Evolutionary conservation across 192 early-diverging fungal genomes (phyloP).

Genomic region (Coemansia sp.): DNA sequence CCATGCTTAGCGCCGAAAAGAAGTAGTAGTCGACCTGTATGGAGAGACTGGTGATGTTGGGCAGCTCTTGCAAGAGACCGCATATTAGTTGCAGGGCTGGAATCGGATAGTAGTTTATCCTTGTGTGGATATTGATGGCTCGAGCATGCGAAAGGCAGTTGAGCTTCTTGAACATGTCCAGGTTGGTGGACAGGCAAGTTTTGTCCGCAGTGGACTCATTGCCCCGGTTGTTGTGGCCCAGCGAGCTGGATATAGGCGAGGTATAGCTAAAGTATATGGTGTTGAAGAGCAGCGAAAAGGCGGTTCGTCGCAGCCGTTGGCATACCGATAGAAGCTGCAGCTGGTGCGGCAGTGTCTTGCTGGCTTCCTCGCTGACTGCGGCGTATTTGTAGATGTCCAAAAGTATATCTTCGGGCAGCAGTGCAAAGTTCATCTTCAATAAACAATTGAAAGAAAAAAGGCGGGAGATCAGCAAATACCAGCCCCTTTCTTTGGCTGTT

Average conservation of each 20-base stretch:
- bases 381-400: neutral
- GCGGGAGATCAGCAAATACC: no score
- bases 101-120: constrained; percentile 1
- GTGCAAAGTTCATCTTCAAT: neutral
- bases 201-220: neutral
- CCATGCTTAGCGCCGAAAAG: neutral
- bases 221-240: neutral
- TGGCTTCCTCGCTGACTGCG: neutral
- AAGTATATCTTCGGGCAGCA: neutral
- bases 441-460: neutral
- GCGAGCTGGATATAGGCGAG: neutral
- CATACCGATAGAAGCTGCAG: neutral
- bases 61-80: neutral
- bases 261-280: neutral
- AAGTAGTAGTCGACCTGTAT: neutral
- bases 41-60: neutral
- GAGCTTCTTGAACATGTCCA: neutral
- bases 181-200: neutral
- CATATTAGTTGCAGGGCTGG: neutral
- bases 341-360: neutral
- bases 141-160: neutral
- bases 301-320: neutral
- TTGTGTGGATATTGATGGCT: neutral
- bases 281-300: neutral
- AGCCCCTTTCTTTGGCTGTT: no score